Percentiles rank a stretch among this genome's conserved stretches.
These are phyloP conservation scores for Neurospora sp. DNA, from an alignment of 495 filamentous ascomycete species.

Conservation along the genomic window DNA sequence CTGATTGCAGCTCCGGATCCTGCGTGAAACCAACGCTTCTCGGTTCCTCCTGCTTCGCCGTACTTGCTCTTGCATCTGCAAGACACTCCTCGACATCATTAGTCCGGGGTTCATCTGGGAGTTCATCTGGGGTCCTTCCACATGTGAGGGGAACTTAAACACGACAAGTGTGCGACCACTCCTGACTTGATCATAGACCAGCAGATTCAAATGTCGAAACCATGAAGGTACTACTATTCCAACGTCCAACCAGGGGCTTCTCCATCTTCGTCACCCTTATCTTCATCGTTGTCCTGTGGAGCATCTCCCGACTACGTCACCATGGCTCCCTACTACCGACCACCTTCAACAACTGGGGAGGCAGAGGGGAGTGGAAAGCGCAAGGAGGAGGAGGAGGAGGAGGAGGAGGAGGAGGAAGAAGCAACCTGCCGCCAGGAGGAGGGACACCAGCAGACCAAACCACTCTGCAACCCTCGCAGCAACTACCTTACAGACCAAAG, in stretches of 20 bases:
- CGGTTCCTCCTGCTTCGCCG: background rate
- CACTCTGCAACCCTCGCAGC: background rate
- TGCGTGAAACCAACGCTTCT: background rate
- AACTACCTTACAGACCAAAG: background rate
- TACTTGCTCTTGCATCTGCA: background rate
- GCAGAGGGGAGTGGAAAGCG: background rate
- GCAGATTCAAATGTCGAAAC: background rate
- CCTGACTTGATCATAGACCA: background rate
- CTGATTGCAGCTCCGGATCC: background rate
- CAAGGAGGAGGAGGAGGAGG: background rate
- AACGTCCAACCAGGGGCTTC: constrained; percentile 10
- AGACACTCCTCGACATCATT: background rate
- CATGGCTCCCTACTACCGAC: constrained; percentile 7
- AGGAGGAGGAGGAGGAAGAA: background rate
- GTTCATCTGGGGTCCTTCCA: background rate
- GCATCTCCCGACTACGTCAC: constrained; percentile 9
- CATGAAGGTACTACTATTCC: constrained; percentile 8
- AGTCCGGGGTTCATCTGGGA: background rate
- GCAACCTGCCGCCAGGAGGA: background rate
- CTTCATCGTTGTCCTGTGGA: constrained; percentile 10
- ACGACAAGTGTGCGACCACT: background rate
- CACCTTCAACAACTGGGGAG: background rate
- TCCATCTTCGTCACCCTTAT: constrained; percentile 10
- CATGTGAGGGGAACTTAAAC: background rate
- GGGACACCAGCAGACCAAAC: background rate